Percentiles rank a stretch among this genome's conserved stretches.
These are phyloP conservation scores for Plasmodium reichenowi DNA, from an alignment of 169 alveolate genomes.

Conservation along the genomic window DNA sequence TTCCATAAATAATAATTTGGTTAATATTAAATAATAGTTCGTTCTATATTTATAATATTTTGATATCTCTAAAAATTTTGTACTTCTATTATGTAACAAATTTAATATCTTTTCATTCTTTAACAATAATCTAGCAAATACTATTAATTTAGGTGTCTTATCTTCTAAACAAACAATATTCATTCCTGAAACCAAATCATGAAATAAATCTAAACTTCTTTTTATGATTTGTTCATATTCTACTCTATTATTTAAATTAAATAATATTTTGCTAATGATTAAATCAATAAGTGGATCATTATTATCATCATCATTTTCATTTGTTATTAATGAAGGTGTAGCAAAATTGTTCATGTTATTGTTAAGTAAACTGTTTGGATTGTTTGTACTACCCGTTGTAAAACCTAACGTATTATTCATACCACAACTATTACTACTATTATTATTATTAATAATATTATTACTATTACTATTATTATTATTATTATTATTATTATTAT, in stretches of 20 bases:
- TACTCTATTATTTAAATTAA: conserved; percentile 90
- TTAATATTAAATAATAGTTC: conserved; percentile 91
- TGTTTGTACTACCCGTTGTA: conserved; percentile 10
- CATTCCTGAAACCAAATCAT: conserved; percentile 94
- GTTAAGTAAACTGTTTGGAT: conserved; percentile 16
- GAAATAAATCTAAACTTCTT: conserved; percentile 91
- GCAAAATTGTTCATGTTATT: conserved; percentile 25
- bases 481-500: background rate
- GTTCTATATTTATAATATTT: conserved; percentile 92
- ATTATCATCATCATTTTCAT: conserved; percentile 49
- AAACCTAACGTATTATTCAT: conserved; percentile 1
- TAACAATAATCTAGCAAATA: conserved; percentile 92
- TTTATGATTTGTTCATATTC: conserved; percentile 89
- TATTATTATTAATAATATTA: background rate
- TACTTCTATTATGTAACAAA: conserved; percentile 82
- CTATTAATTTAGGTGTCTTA: conserved; percentile 92
- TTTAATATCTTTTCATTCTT: conserved; percentile 90
- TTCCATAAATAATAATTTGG: conserved; percentile 91
- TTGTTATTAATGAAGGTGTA: conserved; percentile 39
- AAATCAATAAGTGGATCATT: conserved; percentile 66
- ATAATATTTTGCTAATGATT: conserved; percentile 79
- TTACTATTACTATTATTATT: background rate
- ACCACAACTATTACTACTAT: background rate
- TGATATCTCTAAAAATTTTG: conserved; percentile 79
- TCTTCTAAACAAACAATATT: conserved; percentile 94